A percentile compares a stretch with the other conserved stretches of the same genome.
phyloP scores from a whole-genome alignment of 2,329 filamentous ascomycete genomes.

The Aspergillus ruber region DNA sequence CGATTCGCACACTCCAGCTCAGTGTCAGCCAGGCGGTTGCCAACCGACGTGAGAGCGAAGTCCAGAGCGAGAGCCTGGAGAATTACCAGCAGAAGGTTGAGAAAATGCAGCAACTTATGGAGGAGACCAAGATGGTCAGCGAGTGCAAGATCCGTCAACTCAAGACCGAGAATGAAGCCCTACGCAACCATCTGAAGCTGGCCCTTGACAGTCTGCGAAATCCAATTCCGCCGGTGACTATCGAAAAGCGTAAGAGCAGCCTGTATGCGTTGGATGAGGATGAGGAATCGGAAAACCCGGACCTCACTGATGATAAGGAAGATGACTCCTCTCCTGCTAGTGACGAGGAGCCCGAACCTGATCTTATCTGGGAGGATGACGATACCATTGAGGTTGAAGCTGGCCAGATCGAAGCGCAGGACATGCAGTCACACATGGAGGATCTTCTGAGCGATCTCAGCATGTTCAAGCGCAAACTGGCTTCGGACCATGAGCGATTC shows the following conservation, averaged over 20 bases:
- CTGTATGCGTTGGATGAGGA: slow-evolving; percentile 48
- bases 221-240: slow-evolving; percentile 60
- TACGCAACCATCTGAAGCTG: slow-evolving; percentile 80
- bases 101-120: slow-evolving; percentile 91
- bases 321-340: slow-evolving; percentile 27
- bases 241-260: slow-evolving; percentile 29
- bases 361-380: slow-evolving; percentile 44
- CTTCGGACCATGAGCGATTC: slow-evolving; percentile 58
- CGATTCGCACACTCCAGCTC: slow-evolving; percentile 79
- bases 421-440: slow-evolving; percentile 80
- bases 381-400: slow-evolving; percentile 46
- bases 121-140: slow-evolving; percentile 81
- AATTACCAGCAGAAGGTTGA: slow-evolving; percentile 90
- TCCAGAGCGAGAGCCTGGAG: slow-evolving; percentile 77
- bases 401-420: slow-evolving; percentile 42
- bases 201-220: slow-evolving; percentile 83
- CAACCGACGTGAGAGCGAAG: slow-evolving; percentile 67
- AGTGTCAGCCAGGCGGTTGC: slow-evolving; percentile 57
- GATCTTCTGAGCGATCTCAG: slow-evolving; percentile 73
- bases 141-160: slow-evolving; percentile 91
- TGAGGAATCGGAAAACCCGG: slow-evolving; percentile 41
- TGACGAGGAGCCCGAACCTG: slow-evolving; percentile 25
- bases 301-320: slow-evolving; percentile 31
- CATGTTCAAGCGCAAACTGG: slow-evolving; percentile 78
- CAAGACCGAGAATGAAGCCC: slow-evolving; percentile 81